A percentile compares a stretch with the other conserved stretches of the same genome.
Evolutionary conservation across 2,329 filamentous ascomycete species (phyloP).

Genomic region (Cytospora piceae): DNA sequence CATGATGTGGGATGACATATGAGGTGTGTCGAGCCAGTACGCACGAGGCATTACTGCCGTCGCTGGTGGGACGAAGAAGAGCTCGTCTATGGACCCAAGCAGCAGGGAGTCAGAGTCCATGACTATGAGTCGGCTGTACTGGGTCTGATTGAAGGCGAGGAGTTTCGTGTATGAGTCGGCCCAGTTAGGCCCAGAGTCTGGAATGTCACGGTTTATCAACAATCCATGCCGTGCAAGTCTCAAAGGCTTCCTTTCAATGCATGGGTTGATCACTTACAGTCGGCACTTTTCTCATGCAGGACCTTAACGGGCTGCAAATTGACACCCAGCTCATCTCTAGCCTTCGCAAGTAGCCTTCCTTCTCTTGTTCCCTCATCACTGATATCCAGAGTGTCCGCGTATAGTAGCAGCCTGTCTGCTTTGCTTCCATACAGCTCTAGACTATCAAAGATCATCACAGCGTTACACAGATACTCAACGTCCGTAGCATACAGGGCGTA

Average conservation of each 20-base stretch:
- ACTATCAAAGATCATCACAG: slow-evolving; percentile 17
- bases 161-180: slow-evolving; percentile 69
- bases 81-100: slow-evolving; percentile 67
- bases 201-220: not conserved
- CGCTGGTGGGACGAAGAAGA: slow-evolving; percentile 67
- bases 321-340: slow-evolving; percentile 17
- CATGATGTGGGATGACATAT: slow-evolving; percentile 64
- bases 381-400: slow-evolving; percentile 8
- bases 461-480: slow-evolving; percentile 14
- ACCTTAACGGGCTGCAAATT: slow-evolving; percentile 21
- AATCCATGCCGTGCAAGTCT: not conserved
- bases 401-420: slow-evolving; percentile 11
- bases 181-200: slow-evolving; percentile 45
- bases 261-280: not conserved
- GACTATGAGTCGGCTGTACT: slow-evolving; percentile 57
- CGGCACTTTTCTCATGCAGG: slow-evolving; percentile 15
- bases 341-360: slow-evolving; percentile 17
- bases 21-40: slow-evolving; percentile 66
- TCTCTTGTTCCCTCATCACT: not conserved
- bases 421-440: slow-evolving; percentile 13
- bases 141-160: slow-evolving; percentile 67
- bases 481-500: slow-evolving; percentile 20
- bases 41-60: slow-evolving; percentile 71
- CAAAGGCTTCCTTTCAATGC: accelerated
- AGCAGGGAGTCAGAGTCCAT: slow-evolving; percentile 67